These are phyloP conservation scores for Claviceps pusilla DNA, from an alignment of 2,329 filamentous ascomycete species.

Conservation along the genomic window DNA sequence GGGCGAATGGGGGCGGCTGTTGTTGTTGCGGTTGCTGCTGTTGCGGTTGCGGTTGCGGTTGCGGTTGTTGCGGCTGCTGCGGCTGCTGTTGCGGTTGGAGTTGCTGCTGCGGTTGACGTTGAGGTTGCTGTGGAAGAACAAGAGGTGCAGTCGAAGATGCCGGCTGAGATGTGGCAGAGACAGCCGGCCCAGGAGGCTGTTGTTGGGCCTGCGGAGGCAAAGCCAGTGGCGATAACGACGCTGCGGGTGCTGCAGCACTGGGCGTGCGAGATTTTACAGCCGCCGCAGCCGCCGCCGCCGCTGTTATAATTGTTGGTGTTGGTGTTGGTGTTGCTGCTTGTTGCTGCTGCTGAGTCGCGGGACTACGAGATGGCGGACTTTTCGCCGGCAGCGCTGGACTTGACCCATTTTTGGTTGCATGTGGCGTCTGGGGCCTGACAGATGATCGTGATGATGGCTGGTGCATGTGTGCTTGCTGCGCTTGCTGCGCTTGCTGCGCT, in stretches of 20 bases:
- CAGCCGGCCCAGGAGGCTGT: not conserved
- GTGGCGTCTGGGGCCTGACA: not conserved
- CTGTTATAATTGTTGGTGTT: not conserved
- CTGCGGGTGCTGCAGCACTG: not conserved
- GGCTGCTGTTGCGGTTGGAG: not conserved
- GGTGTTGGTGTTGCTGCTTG: not conserved
- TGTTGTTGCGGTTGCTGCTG: not conserved
- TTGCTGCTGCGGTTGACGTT: not conserved
- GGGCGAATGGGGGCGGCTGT: slow-evolving; percentile 4
- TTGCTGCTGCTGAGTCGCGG: not conserved
- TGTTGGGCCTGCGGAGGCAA: not conserved
- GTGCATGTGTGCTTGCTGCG: slow-evolving; percentile 10
- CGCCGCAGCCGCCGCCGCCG: not conserved
- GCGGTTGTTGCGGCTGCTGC: not conserved
- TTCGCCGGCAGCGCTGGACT: not conserved
- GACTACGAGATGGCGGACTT: not conserved
- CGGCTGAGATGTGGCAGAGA: not conserved
- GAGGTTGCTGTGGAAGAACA: not conserved
- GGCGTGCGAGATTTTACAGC: not conserved
- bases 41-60: not conserved
- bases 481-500: slow-evolving; percentile 7
- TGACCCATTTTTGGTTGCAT: not conserved
- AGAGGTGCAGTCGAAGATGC: not conserved
- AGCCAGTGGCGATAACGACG: not conserved
- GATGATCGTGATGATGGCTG: not conserved